A percentile compares a stretch with the other conserved stretches of the same genome.
These are phyloP conservation scores for Evansstolkia leycettana DNA, from an alignment of 495 filamentous ascomycete species.

Conservation along the genomic window DNA sequence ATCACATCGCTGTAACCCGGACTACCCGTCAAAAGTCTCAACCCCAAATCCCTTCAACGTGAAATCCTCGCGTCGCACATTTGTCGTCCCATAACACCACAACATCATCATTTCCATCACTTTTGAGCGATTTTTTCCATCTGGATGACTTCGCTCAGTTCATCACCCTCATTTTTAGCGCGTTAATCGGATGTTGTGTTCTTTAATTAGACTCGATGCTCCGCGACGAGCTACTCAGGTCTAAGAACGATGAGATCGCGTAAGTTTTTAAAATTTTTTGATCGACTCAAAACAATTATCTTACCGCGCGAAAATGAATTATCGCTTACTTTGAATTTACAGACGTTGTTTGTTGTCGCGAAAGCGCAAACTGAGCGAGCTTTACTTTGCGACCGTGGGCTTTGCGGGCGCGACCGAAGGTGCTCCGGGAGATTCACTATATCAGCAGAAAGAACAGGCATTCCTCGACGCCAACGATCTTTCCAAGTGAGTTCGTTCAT, in stretches of 20 bases:
- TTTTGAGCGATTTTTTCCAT: slow-evolving; percentile 35
- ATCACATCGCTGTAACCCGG: slow-evolving; percentile 7
- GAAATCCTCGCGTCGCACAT: slow-evolving; percentile 25
- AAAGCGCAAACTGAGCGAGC: slow-evolving; percentile 72
- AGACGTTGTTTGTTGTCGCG: slow-evolving; percentile 67
- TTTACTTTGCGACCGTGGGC: slow-evolving; percentile 49
- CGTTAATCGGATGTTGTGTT: slow-evolving; percentile 50
- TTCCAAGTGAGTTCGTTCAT: slow-evolving; percentile 48
- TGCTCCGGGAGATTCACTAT: slow-evolving; percentile 39
- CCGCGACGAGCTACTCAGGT: slow-evolving; percentile 44
- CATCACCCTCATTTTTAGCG: slow-evolving; percentile 32
- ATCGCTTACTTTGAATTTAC: slow-evolving; percentile 26
- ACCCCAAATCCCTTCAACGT: slow-evolving; percentile 23
- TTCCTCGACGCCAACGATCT: slow-evolving; percentile 71
- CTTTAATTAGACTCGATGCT: slow-evolving; percentile 41
- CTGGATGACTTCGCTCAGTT: slow-evolving; percentile 38
- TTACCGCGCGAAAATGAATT: slow-evolving; percentile 7
- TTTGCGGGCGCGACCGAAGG: slow-evolving; percentile 39
- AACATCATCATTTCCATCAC: slow-evolving; percentile 42
- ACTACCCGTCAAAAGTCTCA: slow-evolving; percentile 10
- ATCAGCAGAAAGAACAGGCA: slow-evolving; percentile 35
- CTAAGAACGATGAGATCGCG: slow-evolving; percentile 52
- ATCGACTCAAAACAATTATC: slow-evolving; percentile 7
- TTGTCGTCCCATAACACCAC: slow-evolving; percentile 31
- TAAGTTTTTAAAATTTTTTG: slow-evolving; percentile 33